phyloP scores from a whole-genome alignment of 2,329 filamentous ascomycete species.

The Setomelanomma holmii region DNA sequence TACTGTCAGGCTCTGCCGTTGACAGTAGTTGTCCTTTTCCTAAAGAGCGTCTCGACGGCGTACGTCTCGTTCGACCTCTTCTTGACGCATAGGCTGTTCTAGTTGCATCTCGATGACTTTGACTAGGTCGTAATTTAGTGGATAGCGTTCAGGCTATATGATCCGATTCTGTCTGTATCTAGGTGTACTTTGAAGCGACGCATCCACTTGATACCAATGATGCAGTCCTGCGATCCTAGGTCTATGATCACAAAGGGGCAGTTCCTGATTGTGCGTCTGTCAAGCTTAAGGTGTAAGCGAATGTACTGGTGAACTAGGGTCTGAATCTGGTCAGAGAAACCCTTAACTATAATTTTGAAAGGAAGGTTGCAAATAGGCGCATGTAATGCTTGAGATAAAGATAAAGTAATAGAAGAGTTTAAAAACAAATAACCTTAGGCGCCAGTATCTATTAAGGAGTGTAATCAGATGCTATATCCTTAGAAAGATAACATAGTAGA shows the following conservation, averaged over 20 bases:
- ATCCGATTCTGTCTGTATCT: neutral
- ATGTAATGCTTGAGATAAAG: neutral
- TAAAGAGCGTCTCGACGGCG: neutral
- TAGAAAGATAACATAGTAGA: neutral
- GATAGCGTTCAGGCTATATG: neutral
- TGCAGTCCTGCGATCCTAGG: neutral
- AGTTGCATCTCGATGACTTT: neutral
- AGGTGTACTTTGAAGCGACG: neutral
- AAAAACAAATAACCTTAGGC: neutral
- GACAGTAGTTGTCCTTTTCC: neutral
- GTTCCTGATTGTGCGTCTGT: neutral
- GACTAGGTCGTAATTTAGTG: neutral
- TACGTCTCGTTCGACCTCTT: neutral
- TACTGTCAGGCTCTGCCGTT: neutral
- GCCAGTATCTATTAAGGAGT: neutral
- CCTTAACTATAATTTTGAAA: neutral
- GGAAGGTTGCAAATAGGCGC: neutral
- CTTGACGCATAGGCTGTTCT: neutral
- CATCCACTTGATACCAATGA: conserved; percentile 1
- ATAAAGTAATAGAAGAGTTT: neutral
- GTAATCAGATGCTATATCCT: neutral
- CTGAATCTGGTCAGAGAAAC: neutral
- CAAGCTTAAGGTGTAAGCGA: neutral
- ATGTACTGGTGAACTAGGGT: neutral
- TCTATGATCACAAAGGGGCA: neutral